These are phyloP conservation scores for Diaporthe destruens DNA, from an alignment of 2,329 filamentous ascomycete genomes.

Conservation along the genomic window DNA sequence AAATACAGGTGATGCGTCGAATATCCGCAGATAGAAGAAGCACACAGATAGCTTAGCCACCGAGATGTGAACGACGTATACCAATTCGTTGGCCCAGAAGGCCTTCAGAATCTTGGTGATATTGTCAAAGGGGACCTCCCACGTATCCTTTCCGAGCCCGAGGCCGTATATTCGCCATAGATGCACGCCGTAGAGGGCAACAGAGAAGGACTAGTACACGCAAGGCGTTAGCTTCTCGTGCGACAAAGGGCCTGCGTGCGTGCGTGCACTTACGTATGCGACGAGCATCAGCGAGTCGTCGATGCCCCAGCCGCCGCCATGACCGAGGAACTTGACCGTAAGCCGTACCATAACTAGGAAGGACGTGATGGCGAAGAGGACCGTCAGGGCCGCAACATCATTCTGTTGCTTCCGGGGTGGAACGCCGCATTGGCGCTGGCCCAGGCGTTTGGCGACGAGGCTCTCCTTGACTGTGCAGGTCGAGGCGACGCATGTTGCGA, in stretches of 20 bases:
- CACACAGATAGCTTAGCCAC: slow-evolving; percentile 32
- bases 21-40: slow-evolving; percentile 34
- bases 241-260: no score
- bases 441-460: slow-evolving; percentile 13
- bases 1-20: slow-evolving; percentile 13
- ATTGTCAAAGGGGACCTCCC: slow-evolving; percentile 9
- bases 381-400: slow-evolving; percentile 5
- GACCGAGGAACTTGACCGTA: slow-evolving; percentile 24
- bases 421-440: slow-evolving; percentile 13
- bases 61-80: slow-evolving; percentile 26
- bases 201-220: neutral
- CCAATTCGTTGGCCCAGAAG: slow-evolving; percentile 24
- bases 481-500: slow-evolving; percentile 18
- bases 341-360: slow-evolving; percentile 27
- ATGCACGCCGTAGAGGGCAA: slow-evolving; percentile 5
- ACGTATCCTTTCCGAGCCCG: slow-evolving; percentile 23
- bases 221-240: neutral
- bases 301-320: slow-evolving; percentile 27
- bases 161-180: slow-evolving; percentile 10
- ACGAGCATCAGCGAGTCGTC: slow-evolving; percentile 29
- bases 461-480: slow-evolving; percentile 36
- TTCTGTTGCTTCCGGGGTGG: neutral
- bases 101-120: slow-evolving; percentile 4
- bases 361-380: slow-evolving; percentile 18
- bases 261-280: slow-evolving; percentile 6